Conservation (phyloP, 148 eudicot species). For the Linanthus parryae region DNA sequence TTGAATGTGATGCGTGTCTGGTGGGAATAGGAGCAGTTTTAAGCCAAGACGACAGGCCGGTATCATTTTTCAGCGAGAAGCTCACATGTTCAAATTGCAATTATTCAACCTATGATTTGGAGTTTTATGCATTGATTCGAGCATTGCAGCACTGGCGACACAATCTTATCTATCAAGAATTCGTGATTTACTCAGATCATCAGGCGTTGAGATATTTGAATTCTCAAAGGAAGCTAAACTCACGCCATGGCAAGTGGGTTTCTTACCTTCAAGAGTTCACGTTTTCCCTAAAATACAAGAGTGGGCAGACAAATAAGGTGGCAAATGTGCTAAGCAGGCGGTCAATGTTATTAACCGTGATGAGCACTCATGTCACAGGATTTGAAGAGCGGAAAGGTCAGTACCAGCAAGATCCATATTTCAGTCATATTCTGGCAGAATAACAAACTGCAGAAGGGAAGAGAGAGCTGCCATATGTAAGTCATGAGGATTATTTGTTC, state of each 20-base stretch:
- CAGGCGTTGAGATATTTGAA: neutral
- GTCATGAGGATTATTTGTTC: neutral
- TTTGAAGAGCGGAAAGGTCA: neutral
- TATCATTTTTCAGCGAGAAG: slow-evolving; percentile 5
- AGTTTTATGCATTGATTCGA: slow-evolving; percentile 5
- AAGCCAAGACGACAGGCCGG: neutral
- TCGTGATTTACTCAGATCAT: neutral
- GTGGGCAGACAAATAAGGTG: neutral
- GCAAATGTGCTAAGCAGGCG: neutral
- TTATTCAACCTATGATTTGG: slow-evolving; percentile 1
- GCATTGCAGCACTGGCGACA: neutral
- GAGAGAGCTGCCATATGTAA: neutral
- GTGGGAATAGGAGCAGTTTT: slow-evolving; percentile 1
- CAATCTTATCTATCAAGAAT: neutral
- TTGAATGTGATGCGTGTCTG: slow-evolving; percentile 6
- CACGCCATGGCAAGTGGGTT: slow-evolving; percentile 1
- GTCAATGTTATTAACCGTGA: neutral
- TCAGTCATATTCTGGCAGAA: neutral
- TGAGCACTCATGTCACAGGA: neutral
- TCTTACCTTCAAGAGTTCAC: neutral
- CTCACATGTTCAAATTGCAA: neutral
- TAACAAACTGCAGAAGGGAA: neutral
- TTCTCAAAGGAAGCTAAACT: neutral
- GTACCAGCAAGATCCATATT: neutral
- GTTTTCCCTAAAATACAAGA: neutral